phyloP scores from a whole-genome alignment of 2,329 filamentous ascomycete genomes.

The Herpotrichia juniperi region DNA sequence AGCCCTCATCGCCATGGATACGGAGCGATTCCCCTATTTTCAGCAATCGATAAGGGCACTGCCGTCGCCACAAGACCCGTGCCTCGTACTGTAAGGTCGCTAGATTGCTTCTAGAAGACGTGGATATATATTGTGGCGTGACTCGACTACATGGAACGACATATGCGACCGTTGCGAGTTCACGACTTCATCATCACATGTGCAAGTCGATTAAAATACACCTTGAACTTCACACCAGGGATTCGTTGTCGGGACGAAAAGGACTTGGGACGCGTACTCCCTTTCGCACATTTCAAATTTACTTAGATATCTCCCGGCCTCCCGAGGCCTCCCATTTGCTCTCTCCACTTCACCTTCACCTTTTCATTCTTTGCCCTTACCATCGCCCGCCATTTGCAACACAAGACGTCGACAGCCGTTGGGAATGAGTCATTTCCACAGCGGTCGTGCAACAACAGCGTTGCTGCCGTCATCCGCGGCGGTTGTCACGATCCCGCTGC shows the following conservation, averaged over 20 bases:
- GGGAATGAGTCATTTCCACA: slow-evolving; percentile 10
- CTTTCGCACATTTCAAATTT: not conserved
- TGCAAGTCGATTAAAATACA: not conserved
- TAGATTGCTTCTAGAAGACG: slow-evolving; percentile 27
- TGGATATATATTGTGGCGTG: slow-evolving; percentile 15
- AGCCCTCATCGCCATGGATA: slow-evolving; percentile 5
- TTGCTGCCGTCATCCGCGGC: slow-evolving; percentile 3
- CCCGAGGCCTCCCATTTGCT: too few relatives aligned
- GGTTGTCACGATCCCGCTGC: slow-evolving; percentile 12
- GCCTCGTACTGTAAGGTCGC: slow-evolving; percentile 15
- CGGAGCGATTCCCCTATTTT: slow-evolving; percentile 20
- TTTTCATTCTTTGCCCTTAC: too few relatives aligned
- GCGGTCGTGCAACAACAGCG: slow-evolving; percentile 8
- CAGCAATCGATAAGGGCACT: slow-evolving; percentile 24
- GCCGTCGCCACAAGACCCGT: slow-evolving; percentile 17
- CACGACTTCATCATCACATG: not conserved
- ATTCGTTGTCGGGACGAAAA: not conserved
- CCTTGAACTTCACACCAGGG: not conserved
- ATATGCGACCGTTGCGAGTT: not conserved
- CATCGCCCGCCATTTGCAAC: too few relatives aligned
- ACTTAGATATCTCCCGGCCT: too few relatives aligned
- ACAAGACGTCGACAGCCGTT: too few relatives aligned
- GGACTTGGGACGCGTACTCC: not conserved
- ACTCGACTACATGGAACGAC: slow-evolving; percentile 1
- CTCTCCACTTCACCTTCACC: too few relatives aligned